These are phyloP conservation scores for Cladophialophora yegresii DNA, from an alignment of 2,329 filamentous ascomycete genomes.

Conservation along the genomic window DNA sequence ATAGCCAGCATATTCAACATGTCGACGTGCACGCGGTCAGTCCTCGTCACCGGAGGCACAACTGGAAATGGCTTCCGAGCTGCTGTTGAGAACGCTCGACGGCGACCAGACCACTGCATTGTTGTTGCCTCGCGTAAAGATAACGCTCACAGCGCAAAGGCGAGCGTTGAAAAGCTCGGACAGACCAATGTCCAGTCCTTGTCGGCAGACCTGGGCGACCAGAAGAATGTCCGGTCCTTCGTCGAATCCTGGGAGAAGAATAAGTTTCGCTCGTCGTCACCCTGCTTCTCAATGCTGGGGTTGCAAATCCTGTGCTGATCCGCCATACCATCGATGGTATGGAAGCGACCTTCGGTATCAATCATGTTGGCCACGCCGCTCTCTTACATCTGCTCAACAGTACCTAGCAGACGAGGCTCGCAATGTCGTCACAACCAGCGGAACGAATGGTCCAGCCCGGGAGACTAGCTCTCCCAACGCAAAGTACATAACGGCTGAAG, in stretches of 20 bases:
- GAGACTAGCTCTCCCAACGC: constrained; percentile 49
- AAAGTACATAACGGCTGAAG: constrained; percentile 48
- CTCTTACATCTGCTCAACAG: constrained; percentile 53
- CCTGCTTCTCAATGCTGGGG: constrained; percentile 54
- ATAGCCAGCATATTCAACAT: constrained; percentile 11
- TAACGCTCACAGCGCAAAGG: constrained; percentile 44
- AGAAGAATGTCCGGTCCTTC: constrained; percentile 48
- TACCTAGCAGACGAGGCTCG: constrained; percentile 45
- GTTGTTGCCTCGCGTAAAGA: constrained; percentile 52
- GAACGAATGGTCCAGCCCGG: constrained; percentile 53
- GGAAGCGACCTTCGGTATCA: constrained; percentile 54
- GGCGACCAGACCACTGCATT: constrained; percentile 47
- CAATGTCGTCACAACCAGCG: constrained; percentile 51
- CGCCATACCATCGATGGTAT: constrained; percentile 47
- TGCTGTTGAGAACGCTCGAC: constrained; percentile 46
- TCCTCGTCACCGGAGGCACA: constrained; percentile 54
- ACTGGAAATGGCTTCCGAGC: constrained; percentile 48
- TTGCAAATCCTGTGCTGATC: constrained; percentile 46
- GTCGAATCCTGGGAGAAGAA: constrained; percentile 42
- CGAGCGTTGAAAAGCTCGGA: constrained; percentile 48
- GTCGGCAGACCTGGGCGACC: constrained; percentile 49
- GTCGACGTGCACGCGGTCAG: constrained; percentile 24
- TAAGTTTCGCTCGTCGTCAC: constrained; percentile 48
- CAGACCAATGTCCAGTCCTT: constrained; percentile 49
- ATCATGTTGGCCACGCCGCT: constrained; percentile 55